Percentiles rank a stretch among this genome's conserved stretches.
phyloP scores from a whole-genome alignment of 2,329 filamentous ascomycete genomes.

The Pseudocercospora pini-densiflorae region DNA sequence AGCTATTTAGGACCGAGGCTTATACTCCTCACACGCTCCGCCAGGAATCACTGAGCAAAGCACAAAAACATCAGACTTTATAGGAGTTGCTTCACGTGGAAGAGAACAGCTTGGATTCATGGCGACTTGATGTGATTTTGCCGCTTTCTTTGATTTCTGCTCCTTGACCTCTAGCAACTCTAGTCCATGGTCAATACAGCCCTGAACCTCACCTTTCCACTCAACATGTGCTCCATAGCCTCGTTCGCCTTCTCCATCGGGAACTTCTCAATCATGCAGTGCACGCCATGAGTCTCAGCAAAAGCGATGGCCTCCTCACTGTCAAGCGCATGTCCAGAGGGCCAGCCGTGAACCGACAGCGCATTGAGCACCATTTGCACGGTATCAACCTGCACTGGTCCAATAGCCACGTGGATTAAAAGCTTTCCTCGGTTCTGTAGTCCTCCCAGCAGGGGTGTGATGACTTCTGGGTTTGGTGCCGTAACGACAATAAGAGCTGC shows the following conservation, averaged over 20 bases:
- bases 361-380: constrained; percentile 53
- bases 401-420: constrained; percentile 60
- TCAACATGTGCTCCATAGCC: constrained; percentile 56
- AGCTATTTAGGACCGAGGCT: no score
- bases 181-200: constrained; percentile 56
- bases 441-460: constrained; percentile 59
- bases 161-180: not conserved
- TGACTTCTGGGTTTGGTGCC: constrained; percentile 62
- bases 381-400: constrained; percentile 51
- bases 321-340: constrained; percentile 57
- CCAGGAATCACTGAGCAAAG: no score
- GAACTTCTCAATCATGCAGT: constrained; percentile 60
- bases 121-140: no score
- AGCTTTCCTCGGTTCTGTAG: constrained; percentile 62
- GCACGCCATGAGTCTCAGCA: constrained; percentile 51
- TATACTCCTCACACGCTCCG: no score
- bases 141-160: no score
- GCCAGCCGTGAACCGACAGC: constrained; percentile 57
- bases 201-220: constrained; percentile 57
- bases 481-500: constrained; percentile 67
- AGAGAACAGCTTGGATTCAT: no score
- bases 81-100: not conserved
- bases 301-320: constrained; percentile 59
- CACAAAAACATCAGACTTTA: no score
- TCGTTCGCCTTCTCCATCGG: constrained; percentile 56